Conservation (phyloP, 75 land plant genomes). For the Selaginella moellendorffii region DNA sequence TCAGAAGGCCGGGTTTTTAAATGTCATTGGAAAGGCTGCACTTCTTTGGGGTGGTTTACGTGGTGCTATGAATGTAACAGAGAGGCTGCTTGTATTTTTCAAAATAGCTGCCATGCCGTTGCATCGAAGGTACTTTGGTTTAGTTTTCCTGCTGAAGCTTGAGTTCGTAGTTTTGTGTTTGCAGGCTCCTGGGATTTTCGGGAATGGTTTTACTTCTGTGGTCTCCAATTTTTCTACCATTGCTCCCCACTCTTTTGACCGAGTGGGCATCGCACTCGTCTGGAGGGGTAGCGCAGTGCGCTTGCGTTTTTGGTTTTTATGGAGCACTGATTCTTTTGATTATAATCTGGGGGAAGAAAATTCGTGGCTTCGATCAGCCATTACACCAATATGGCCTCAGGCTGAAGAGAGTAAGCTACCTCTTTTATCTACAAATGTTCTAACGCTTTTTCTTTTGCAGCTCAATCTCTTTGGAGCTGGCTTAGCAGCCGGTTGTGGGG, state of each 20-base stretch:
- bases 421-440: too few relatives aligned
- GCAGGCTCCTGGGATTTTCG: constrained; percentile 62
- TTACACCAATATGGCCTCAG: constrained; percentile 48
- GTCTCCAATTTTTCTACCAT: constrained; percentile 77
- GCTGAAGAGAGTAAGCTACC: constrained; percentile 18
- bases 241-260: constrained; percentile 67
- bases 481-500: background rate
- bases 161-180: background rate
- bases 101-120: constrained; percentile 75
- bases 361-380: constrained; percentile 78
- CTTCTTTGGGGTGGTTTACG: constrained; percentile 97
- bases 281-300: constrained; percentile 38
- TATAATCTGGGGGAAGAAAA: constrained; percentile 74
- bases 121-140: constrained; percentile 39
- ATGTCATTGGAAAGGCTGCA: constrained; percentile 67
- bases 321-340: constrained; percentile 52
- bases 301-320: constrained; percentile 60
- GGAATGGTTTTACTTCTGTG: constrained; percentile 72
- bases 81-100: constrained; percentile 70
- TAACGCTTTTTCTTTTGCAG: too few relatives aligned
- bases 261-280: constrained; percentile 53
- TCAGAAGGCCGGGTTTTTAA: constrained; percentile 72
- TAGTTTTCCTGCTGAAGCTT: background rate
- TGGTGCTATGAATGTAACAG: constrained; percentile 94
- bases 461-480: background rate